A percentile compares a stretch with the other conserved stretches of the same genome.
phyloP scores from a whole-genome alignment of 2,329 filamentous ascomycete species.

The Juglanconis sp. region DNA sequence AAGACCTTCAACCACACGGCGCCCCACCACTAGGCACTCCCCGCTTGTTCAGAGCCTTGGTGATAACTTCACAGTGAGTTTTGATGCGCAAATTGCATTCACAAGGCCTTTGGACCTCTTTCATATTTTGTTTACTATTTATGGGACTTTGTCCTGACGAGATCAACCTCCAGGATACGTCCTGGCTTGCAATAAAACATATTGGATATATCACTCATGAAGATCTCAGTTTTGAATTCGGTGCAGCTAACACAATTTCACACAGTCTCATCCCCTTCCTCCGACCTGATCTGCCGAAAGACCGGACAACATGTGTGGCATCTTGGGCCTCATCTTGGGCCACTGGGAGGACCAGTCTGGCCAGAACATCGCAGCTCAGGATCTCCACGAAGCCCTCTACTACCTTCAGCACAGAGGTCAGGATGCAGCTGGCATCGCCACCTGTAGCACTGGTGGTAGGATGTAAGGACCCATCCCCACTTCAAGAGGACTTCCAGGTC shows the following conservation, averaged over 20 bases:
- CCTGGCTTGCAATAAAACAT: neutral
- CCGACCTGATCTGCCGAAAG: neutral
- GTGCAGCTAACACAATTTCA: neutral
- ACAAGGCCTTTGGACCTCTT: no score
- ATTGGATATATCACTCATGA: neutral
- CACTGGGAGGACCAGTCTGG: slow-evolving; percentile 14
- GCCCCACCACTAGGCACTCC: no score
- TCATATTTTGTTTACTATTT: no score
- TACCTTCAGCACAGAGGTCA: slow-evolving; percentile 72
- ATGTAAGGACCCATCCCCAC: slow-evolving; percentile 50
- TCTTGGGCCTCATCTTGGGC: slow-evolving; percentile 8
- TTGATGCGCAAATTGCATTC: no score
- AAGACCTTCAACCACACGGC: no score
- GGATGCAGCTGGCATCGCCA: slow-evolving; percentile 83
- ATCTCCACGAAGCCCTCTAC: slow-evolving; percentile 70
- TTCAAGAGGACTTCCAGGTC: neutral
- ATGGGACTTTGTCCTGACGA: no score
- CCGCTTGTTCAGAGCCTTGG: no score
- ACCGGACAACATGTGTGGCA: slow-evolving; percentile 7
- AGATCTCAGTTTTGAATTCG: neutral
- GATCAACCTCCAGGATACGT: no score
- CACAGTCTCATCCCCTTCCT: neutral
- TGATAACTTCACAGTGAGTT: no score
- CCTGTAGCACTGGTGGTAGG: slow-evolving; percentile 68
- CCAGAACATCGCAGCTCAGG: slow-evolving; percentile 11